Conservation (phyloP, 148 eudicot genomes). For the Polygonum aviculare region DNA sequence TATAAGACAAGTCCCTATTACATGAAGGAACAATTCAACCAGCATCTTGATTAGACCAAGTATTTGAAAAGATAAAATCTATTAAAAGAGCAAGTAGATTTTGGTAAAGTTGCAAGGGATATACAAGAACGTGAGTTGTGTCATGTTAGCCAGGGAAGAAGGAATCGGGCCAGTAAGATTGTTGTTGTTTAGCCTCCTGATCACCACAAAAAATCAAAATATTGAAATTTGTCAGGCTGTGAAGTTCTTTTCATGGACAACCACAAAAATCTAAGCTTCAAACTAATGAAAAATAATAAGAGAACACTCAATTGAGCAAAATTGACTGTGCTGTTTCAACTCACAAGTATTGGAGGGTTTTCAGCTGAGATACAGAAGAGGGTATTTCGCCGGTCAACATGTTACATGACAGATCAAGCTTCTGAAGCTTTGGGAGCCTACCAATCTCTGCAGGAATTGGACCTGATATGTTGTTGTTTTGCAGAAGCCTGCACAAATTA, state of each 20-base stretch:
- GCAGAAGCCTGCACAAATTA: slow-evolving; percentile 48
- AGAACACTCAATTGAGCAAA: background rate
- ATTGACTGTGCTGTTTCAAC: slow-evolving; percentile 14
- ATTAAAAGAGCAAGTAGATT: background rate
- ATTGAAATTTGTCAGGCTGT: background rate
- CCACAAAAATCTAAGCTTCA: background rate
- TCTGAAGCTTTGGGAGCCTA: slow-evolving; percentile 59
- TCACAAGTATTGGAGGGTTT: slow-evolving; percentile 70
- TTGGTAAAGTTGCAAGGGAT: slow-evolving; percentile 4
- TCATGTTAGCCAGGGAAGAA: slow-evolving; percentile 56
- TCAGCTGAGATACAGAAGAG: slow-evolving; percentile 48
- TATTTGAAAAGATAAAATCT: background rate
- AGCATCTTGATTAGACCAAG: background rate
- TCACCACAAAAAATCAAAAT: background rate
- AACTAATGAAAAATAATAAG: background rate
- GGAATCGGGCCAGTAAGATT: slow-evolving; percentile 79
- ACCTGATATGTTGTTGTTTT: slow-evolving; percentile 81
- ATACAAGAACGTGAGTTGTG: slow-evolving; percentile 79
- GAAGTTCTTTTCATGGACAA: background rate
- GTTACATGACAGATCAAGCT: slow-evolving; percentile 72
- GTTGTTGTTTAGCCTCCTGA: slow-evolving; percentile 90
- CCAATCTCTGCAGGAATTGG: slow-evolving; percentile 67
- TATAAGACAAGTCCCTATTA: slow-evolving; percentile 83
- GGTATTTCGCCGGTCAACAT: slow-evolving; percentile 57
- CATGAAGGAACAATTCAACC: slow-evolving; percentile 3